phyloP scores from a whole-genome alignment of 129 eudicot genomes.

The Pulicaria dysenterica region DNA sequence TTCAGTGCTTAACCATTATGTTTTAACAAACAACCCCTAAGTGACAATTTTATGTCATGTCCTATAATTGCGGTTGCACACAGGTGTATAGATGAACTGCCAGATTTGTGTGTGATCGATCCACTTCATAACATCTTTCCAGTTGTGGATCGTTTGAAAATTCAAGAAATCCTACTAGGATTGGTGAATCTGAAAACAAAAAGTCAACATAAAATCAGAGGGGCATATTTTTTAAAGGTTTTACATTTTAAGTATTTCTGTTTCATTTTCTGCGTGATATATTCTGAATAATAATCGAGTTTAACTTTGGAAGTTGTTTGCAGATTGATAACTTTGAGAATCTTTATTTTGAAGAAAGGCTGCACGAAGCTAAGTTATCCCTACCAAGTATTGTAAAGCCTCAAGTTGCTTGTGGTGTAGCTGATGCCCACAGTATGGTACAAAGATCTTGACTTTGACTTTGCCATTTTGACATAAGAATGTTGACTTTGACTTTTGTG shows the following conservation, averaged over 20 bases:
- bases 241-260: constrained; percentile 13
- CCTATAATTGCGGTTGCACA: constrained; percentile 15
- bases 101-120: constrained; percentile 72
- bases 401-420: constrained; percentile 98
- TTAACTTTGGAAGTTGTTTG: constrained; percentile 26
- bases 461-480: neutral
- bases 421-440: constrained; percentile 97
- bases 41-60: constrained; percentile 3
- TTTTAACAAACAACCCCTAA: no score
- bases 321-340: constrained; percentile 79
- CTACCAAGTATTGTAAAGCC: constrained; percentile 88
- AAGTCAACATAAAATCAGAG: constrained; percentile 68
- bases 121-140: constrained; percentile 78
- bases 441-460: neutral
- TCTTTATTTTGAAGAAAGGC: constrained; percentile 51
- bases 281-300: constrained; percentile 3
- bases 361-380: constrained; percentile 64
- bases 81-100: constrained; percentile 61
- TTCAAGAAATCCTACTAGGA: constrained; percentile 69
- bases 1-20: no score
- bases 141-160: constrained; percentile 75
- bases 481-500: neutral
- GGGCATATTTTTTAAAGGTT: constrained; percentile 77
- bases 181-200: constrained; percentile 51
- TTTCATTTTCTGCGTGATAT: constrained; percentile 7